phyloP scores from a whole-genome alignment of 805 yeast species.

The Yarrowia sp. region DNA sequence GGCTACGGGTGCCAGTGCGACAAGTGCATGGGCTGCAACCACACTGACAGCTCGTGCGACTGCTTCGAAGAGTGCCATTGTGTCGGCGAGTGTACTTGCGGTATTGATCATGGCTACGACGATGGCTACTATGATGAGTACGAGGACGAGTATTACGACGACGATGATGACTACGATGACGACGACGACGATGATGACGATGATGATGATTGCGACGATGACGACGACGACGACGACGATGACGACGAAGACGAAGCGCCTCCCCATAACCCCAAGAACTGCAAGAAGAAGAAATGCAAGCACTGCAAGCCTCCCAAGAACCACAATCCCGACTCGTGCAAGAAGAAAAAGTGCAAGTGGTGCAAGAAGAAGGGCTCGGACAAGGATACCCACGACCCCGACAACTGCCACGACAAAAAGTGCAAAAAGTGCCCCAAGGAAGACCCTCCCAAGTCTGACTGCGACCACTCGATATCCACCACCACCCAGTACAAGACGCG shows the following conservation, averaged over 20 bases:
- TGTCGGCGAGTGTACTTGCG: conserved; percentile 11
- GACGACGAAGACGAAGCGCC: not conserved
- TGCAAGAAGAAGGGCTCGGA: not conserved
- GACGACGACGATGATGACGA: conserved; percentile 6
- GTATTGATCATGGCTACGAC: conserved; percentile 9
- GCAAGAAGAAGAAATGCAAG: conserved; percentile 20
- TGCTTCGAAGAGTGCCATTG: conserved; percentile 14
- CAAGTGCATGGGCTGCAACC: conserved; percentile 13
- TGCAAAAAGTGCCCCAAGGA: conserved; percentile 15
- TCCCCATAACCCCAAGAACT: not conserved
- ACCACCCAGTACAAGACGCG: conserved; percentile 1
- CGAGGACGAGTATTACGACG: conserved; percentile 13
- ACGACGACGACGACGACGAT: not conserved
- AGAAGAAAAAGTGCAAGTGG: conserved; percentile 18
- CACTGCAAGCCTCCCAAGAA: conserved; percentile 11
- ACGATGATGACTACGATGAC: not conserved
- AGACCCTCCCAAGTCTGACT: not conserved
- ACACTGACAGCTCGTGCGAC: conserved; percentile 2
- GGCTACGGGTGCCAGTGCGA: conserved; percentile 19
- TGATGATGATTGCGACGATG: not conserved
- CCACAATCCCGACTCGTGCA: conserved; percentile 2
- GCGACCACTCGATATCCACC: conserved; percentile 5
- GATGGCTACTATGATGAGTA: conserved; percentile 8
- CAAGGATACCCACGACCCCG: conserved; percentile 3
- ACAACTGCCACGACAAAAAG: not conserved